Percentiles rank a stretch among this genome's conserved stretches.
phyloP scores from a whole-genome alignment of 495 filamentous ascomycete genomes.

The Clohesyomyces aquaticus region DNA sequence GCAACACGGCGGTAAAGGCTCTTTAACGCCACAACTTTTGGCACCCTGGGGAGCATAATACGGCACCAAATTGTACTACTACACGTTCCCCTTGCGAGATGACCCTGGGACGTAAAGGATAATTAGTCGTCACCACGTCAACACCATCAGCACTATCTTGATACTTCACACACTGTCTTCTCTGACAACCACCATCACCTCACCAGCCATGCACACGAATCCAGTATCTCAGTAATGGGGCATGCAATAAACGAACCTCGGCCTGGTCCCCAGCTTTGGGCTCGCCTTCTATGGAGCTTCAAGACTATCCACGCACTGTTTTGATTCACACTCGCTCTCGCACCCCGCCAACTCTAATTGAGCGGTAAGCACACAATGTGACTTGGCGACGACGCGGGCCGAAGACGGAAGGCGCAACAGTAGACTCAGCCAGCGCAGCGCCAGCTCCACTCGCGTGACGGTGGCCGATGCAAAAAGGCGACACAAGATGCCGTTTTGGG shows the following conservation, averaged over 20 bases:
- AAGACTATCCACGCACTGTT: not conserved
- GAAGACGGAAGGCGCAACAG: not conserved
- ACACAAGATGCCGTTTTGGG: too few relatives aligned
- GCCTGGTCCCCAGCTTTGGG: conserved; percentile 3
- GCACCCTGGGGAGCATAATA: conserved; percentile 24
- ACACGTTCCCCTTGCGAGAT: conserved; percentile 34
- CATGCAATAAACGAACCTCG: conserved; percentile 26
- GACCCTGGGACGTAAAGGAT: conserved; percentile 30
- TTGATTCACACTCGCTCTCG: too few relatives aligned
- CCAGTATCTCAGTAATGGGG: conserved; percentile 20
- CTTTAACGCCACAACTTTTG: conserved; percentile 26
- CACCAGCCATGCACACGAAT: not conserved
- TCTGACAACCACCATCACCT: conserved; percentile 12
- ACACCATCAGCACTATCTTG: conserved; percentile 31
- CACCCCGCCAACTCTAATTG: not conserved
- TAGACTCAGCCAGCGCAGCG: not conserved
- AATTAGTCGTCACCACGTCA: conserved; percentile 35
- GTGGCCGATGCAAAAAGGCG: not conserved
- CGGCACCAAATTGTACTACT: conserved; percentile 45
- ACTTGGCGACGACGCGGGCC: not conserved
- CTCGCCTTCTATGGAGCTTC: not conserved
- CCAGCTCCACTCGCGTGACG: not conserved
- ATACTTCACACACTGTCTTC: conserved; percentile 24
- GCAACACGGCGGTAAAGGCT: conserved; percentile 35
- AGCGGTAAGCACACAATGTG: conserved; percentile 5